Evolutionary conservation across 202 grass and related monocot genomes (phyloP), one percentile per base, ranked within the genome.

Genomic region (Schoenoplectus triqueter): DNA sequence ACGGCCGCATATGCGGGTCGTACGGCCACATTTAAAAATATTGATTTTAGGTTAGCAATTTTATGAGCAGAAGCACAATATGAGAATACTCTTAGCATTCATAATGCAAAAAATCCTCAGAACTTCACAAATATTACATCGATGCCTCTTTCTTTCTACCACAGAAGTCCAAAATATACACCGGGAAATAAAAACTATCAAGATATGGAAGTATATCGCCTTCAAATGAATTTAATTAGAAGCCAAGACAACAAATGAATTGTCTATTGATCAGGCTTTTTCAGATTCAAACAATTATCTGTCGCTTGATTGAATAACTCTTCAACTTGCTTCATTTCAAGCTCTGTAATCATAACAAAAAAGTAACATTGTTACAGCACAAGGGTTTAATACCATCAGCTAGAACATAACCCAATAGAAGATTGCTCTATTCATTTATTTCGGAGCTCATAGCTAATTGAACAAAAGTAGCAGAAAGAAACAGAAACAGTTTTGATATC

Each of bases 201-300:
- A 42, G 31, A 14, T 31, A 60, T 60, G 6, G 31, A 56, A 14
- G 21, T 15, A 17, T 5, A 56, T 76, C 1, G 5, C 7, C 14
- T 60, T 17, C 18, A 39, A 55, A 22, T 52, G 31, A 31, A 54
- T 74, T 52, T 74, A 74, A 31, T 48, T 50, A 75, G 18, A 75
- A 75, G 47, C 20, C 9, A 75, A 75, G 72, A 51, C 19, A 8
- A 46, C 11, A 17, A 70, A 31, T 75, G 55, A 14, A 55, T 55
- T 0, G 6, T 17, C 52, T 82, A 81, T 84, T 87, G 93, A 76
- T 98, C 89, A 59, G 87, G 89, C 86, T 80, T 98, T 85, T 98
- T 98, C 74, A 95, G 70, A 85, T 98, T 98, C 92, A 98, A 86
- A 86, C 92, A 95, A 72, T 93, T 93, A 70, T 98, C 91, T 0